These are phyloP conservation scores for Hymenoscyphus occultus DNA, from an alignment of 2,329 filamentous ascomycete species.

Conservation along the genomic window DNA sequence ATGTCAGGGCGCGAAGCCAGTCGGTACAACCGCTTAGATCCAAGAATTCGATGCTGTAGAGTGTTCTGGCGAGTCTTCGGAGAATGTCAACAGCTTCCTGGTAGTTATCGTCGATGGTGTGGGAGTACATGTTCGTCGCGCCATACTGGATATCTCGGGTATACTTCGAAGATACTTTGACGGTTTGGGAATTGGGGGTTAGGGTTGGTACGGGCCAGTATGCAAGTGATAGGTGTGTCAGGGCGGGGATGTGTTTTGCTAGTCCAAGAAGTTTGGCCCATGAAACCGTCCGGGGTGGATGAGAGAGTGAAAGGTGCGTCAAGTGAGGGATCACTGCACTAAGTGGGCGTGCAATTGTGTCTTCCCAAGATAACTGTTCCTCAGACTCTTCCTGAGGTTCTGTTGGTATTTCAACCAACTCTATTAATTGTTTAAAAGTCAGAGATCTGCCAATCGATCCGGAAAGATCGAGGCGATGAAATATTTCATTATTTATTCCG, in stretches of 20 bases:
- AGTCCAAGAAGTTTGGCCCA: slow-evolving; percentile 58
- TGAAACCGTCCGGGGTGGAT: slow-evolving; percentile 41
- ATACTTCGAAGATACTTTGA: slow-evolving; percentile 46
- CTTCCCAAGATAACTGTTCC: slow-evolving; percentile 29
- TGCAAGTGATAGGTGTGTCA: slow-evolving; percentile 60
- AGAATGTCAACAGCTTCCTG: slow-evolving; percentile 56
- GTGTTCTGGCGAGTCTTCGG: slow-evolving; percentile 49
- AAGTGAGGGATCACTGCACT: slow-evolving; percentile 48
- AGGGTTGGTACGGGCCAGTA: slow-evolving; percentile 60
- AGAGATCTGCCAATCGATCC: slow-evolving; percentile 51
- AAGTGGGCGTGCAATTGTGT: slow-evolving; percentile 23
- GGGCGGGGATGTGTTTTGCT: slow-evolving; percentile 48
- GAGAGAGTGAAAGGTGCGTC: slow-evolving; percentile 58
- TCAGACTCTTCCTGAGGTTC: slow-evolving; percentile 11
- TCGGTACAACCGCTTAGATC: slow-evolving; percentile 57
- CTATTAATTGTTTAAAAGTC: slow-evolving; percentile 49
- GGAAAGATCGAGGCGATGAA: slow-evolving; percentile 54
- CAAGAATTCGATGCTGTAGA: slow-evolving; percentile 59
- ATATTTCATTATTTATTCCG: slow-evolving; percentile 42
- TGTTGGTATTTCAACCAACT: slow-evolving; percentile 41
- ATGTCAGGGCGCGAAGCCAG: slow-evolving; percentile 44
- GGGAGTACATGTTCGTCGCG: slow-evolving; percentile 56
- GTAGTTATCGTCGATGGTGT: slow-evolving; percentile 57
- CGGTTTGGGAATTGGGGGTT: slow-evolving; percentile 51
- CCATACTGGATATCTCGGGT: slow-evolving; percentile 48